Conservation (phyloP, 495 filamentous ascomycete genomes). For the Hypoxylon lienhwacheense region DNA sequence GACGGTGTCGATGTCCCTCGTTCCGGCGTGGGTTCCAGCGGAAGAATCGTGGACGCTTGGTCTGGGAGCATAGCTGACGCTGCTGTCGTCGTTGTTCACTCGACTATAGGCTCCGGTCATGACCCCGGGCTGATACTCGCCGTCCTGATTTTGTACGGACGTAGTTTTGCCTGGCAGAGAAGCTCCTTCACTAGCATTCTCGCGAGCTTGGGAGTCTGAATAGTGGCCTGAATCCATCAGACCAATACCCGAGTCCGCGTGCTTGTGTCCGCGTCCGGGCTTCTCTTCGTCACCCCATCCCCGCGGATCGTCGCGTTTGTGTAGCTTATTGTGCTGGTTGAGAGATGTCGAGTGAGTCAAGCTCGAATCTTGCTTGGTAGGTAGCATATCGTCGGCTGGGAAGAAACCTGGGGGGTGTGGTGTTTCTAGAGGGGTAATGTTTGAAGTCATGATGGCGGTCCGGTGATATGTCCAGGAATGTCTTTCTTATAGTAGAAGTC, state of each 20-base stretch:
- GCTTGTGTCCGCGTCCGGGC: slow-evolving; percentile 23
- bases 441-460: slow-evolving; percentile 19
- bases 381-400: slow-evolving; percentile 12
- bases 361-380: slow-evolving; percentile 1
- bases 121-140: slow-evolving; percentile 17
- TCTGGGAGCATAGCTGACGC: not conserved
- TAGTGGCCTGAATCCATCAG: slow-evolving; percentile 10
- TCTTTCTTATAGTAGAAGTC: not conserved
- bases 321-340: slow-evolving; percentile 38
- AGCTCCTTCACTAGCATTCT: not conserved
- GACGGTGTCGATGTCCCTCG: not conserved
- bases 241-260: slow-evolving; percentile 41
- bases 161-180: slow-evolving; percentile 3
- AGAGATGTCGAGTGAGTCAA: slow-evolving; percentile 8
- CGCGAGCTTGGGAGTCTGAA: not conserved
- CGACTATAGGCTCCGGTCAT: slow-evolving; percentile 33
- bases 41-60: not conserved
- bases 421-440: slow-evolving; percentile 1
- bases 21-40: not conserved
- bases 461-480: not conserved
- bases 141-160: not conserved
- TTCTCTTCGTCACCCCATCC: slow-evolving; percentile 25
- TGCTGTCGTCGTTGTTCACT: slow-evolving; percentile 1
- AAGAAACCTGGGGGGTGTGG: slow-evolving; percentile 17
- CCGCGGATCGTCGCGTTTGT: slow-evolving; percentile 38